Conservation (phyloP, 106 monocot species). For the Narthecium ossifragum region DNA sequence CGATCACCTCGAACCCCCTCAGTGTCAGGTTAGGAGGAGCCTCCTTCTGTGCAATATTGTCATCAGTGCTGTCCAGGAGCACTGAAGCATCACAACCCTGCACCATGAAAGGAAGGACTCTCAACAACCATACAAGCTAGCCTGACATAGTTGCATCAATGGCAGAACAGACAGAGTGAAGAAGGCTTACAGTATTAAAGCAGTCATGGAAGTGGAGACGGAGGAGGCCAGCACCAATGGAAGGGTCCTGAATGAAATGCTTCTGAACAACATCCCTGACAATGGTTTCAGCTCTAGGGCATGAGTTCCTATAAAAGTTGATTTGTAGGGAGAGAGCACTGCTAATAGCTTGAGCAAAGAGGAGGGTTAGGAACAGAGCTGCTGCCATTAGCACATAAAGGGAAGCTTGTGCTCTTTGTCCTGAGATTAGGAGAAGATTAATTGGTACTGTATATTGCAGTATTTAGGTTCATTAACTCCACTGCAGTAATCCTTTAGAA, state of each 20-base stretch:
- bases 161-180: not conserved
- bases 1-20: slow-evolving; percentile 33
- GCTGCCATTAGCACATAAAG: slow-evolving; percentile 9
- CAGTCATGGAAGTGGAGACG: slow-evolving; percentile 57
- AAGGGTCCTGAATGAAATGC: slow-evolving; percentile 18
- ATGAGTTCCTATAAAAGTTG: slow-evolving; percentile 37
- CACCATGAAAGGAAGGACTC: not conserved
- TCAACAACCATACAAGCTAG: too few relatives aligned
- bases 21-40: slow-evolving; percentile 40
- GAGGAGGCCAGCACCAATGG: slow-evolving; percentile 27
- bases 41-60: slow-evolving; percentile 30
- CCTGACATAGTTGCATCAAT: too few relatives aligned
- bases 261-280: slow-evolving; percentile 20
- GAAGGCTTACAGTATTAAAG: slow-evolving; percentile 27
- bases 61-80: slow-evolving; percentile 22
- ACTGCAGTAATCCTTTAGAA: not conserved
- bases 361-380: not conserved
- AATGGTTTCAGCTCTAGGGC: slow-evolving; percentile 34
- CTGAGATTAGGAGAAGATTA: not conserved
- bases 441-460: not conserved
- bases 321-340: slow-evolving; percentile 15
- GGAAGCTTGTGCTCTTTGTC: not conserved
- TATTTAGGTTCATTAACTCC: not conserved
- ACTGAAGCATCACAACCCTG: slow-evolving; percentile 53
- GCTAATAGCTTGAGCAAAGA: not conserved